Percentiles rank a stretch among this genome's conserved stretches.
These are phyloP conservation scores for Geotrichum ghanense DNA, from an alignment of 805 yeast species.

Conservation along the genomic window DNA sequence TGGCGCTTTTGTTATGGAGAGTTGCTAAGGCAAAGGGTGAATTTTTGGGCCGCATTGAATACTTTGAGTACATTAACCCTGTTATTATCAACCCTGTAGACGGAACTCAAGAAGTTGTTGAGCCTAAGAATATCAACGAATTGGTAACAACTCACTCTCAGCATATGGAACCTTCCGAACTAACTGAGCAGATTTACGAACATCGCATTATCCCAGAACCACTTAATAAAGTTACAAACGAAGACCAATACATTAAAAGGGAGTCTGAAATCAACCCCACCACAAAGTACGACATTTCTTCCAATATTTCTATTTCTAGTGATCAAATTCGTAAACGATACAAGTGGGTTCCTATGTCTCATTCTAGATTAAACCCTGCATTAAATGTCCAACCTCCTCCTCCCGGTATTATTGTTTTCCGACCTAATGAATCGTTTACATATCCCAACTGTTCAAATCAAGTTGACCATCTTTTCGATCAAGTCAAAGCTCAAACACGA, in stretches of 20 bases:
- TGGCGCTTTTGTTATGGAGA: conserved; percentile 60
- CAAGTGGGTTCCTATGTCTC: conserved; percentile 28
- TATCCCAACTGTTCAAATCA: conserved; percentile 74
- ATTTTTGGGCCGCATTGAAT: conserved; percentile 67
- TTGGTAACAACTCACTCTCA: too few relatives aligned
- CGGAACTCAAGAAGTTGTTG: background rate
- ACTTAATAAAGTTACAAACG: too few relatives aligned
- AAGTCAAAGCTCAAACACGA: conserved; percentile 48
- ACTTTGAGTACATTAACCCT: conserved; percentile 64
- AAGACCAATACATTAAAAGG: background rate
- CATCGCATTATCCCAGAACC: too few relatives aligned
- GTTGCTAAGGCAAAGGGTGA: conserved; percentile 72
- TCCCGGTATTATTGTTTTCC: conserved; percentile 81
- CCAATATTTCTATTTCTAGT: background rate
- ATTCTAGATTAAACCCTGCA: conserved; percentile 41
- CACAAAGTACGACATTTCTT: background rate
- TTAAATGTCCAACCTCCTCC: conserved; percentile 67
- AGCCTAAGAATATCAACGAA: background rate
- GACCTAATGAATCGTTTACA: conserved; percentile 70
- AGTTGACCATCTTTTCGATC: conserved; percentile 55
- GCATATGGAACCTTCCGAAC: too few relatives aligned
- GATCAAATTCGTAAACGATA: background rate
- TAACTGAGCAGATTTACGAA: too few relatives aligned
- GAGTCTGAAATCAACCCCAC: background rate
- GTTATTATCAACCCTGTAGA: conserved; percentile 22